Evolutionary conservation across 176 grass and related monocot genomes (phyloP).

Genomic region (Triticum dicoccoides): DNA sequence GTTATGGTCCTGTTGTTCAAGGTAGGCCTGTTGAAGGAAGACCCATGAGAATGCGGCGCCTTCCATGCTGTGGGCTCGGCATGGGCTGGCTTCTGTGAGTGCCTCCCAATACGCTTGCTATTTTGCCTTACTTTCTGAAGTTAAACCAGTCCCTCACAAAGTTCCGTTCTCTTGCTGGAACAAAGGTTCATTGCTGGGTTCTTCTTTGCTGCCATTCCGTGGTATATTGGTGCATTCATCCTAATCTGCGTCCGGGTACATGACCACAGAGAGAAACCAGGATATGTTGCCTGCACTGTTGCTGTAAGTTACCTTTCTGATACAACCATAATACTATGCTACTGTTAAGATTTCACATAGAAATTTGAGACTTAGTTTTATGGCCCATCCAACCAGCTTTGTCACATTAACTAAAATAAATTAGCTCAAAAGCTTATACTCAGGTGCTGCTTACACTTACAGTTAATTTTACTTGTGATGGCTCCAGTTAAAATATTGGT

Average conservation of each 20-base stretch:
- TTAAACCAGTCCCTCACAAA: slow-evolving; percentile 13
- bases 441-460: not conserved
- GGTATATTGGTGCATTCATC: slow-evolving; percentile 90
- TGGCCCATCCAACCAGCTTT: not conserved
- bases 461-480: not conserved
- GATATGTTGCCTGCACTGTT: slow-evolving; percentile 79
- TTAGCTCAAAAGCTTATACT: not conserved
- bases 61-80: slow-evolving; percentile 83
- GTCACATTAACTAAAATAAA: not conserved
- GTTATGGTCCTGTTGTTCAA: slow-evolving; percentile 63
- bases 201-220: slow-evolving; percentile 91
- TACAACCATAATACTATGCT: not conserved
- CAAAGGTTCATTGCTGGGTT: slow-evolving; percentile 84
- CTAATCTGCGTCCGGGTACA: slow-evolving; percentile 75
- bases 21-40: slow-evolving; percentile 69
- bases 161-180: slow-evolving; percentile 2
- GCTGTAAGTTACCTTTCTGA: slow-evolving; percentile 54
- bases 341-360: not conserved
- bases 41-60: slow-evolving; percentile 56
- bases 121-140: slow-evolving; percentile 7
- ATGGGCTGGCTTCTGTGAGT: slow-evolving; percentile 88
- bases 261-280: slow-evolving; percentile 90
- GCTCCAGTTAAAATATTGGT: not conserved
- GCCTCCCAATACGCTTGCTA: not conserved
- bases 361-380: not conserved